Percentiles rank a stretch among this genome's conserved stretches.
Evolutionary conservation across 1,284 basidiomycete genomes (phyloP).

Genomic region (Malassezia japonica): DNA sequence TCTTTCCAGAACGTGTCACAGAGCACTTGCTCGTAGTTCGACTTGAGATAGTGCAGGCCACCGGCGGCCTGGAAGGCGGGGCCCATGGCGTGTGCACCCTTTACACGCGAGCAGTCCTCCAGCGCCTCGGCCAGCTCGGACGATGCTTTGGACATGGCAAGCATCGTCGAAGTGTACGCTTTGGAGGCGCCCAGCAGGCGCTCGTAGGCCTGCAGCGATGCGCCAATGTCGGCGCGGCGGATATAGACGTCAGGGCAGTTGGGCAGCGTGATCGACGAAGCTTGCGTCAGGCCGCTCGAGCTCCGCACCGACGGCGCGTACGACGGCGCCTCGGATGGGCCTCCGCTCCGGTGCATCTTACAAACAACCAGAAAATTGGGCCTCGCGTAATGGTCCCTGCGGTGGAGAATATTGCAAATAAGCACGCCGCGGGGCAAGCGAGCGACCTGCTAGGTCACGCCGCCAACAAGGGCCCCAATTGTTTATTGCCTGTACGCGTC

Average conservation of each 20-base stretch:
- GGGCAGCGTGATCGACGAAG: not conserved
- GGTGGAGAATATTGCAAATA: not conserved
- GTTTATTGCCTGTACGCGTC: not conserved
- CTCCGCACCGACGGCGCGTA: conserved; percentile 5
- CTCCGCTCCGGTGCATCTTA: not conserved
- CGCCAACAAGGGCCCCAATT: not conserved
- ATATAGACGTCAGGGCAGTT: conserved; percentile 62
- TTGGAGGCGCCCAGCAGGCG: conserved; percentile 72
- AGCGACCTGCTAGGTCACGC: too few relatives aligned
- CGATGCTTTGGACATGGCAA: conserved; percentile 73
- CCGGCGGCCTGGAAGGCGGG: conserved; percentile 35
- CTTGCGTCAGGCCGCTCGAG: not conserved
- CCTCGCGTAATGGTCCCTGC: too few relatives aligned
- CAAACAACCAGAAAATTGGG: not conserved
- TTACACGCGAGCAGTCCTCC: conserved; percentile 39
- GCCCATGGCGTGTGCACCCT: conserved; percentile 39
- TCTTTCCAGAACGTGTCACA: conserved; percentile 78
- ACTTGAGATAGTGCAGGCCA: conserved; percentile 80
- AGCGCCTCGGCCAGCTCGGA: conserved; percentile 68
- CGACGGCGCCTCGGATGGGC: not conserved
- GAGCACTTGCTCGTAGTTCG: conserved; percentile 82
- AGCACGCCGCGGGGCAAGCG: too few relatives aligned
- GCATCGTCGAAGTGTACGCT: conserved; percentile 70
- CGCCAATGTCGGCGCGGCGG: conserved; percentile 66
- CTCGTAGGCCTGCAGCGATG: conserved; percentile 67